These are phyloP conservation scores for Podaxis sp. DNA, from an alignment of 768 basidiomycete genomes.

Conservation along the genomic window DNA sequence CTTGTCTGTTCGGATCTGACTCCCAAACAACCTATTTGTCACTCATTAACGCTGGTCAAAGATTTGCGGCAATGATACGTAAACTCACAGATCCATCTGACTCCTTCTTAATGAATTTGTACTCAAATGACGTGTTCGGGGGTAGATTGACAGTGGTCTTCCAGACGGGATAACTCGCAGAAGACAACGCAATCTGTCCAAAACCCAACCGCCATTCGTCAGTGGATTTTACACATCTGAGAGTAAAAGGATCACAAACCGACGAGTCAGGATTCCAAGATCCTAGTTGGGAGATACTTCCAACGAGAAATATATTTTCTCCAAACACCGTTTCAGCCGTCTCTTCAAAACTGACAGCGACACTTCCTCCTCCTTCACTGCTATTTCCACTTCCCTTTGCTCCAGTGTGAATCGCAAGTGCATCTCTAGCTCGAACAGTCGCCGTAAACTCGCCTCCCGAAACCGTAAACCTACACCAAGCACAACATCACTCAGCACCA, in stretches of 20 bases:
- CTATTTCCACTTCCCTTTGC: constrained; percentile 28
- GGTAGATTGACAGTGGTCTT: constrained; percentile 46
- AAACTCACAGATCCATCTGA: constrained; percentile 41
- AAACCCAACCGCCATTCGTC: neutral
- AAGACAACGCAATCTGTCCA: constrained; percentile 44
- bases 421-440: constrained; percentile 45
- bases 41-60: neutral
- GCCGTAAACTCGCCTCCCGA: constrained; percentile 46
- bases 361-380: constrained; percentile 14
- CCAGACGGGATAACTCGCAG: constrained; percentile 54
- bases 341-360: constrained; percentile 47
- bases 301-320: constrained; percentile 59
- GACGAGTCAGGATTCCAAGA: constrained; percentile 44
- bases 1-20: constrained; percentile 53
- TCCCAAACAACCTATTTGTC: constrained; percentile 51
- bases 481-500: neutral
- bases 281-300: constrained; percentile 52
- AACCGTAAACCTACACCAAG: constrained; percentile 39
- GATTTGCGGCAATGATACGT: neutral
- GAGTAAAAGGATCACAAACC: constrained; percentile 25
- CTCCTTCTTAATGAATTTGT: constrained; percentile 59
- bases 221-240: neutral
- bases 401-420: constrained; percentile 53
- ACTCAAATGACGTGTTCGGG: constrained; percentile 44
- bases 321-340: constrained; percentile 54